Conservation (phyloP, 1,284 basidiomycete species). For the Trametes pubescens region DNA sequence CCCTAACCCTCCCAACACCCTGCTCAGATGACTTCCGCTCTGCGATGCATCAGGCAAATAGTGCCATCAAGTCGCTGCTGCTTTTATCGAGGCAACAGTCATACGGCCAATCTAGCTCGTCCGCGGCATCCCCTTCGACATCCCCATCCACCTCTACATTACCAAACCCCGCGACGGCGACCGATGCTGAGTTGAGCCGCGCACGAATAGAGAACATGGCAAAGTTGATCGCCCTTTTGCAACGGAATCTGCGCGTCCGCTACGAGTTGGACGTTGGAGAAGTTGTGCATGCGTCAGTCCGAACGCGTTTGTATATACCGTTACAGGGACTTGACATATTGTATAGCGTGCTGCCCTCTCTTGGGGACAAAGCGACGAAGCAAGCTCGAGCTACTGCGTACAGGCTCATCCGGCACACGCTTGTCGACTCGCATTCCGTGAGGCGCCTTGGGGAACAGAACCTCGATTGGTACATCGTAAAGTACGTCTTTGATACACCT, state of each 20-base stretch:
- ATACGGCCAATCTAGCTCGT: conserved; percentile 16
- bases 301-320: conserved; percentile 16
- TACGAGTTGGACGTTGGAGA: conserved; percentile 80
- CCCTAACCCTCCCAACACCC: not conserved
- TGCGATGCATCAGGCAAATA: conserved; percentile 66
- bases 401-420: conserved; percentile 82
- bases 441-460: conserved; percentile 64
- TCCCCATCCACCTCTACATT: conserved; percentile 53
- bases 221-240: conserved; percentile 75
- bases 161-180: conserved; percentile 43
- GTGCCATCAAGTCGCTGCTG: conserved; percentile 61
- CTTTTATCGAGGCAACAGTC: conserved; percentile 27
- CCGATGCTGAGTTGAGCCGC: conserved; percentile 59
- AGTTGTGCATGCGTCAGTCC: conserved; percentile 73
- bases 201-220: conserved; percentile 70
- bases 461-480: conserved; percentile 90
- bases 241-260: conserved; percentile 77
- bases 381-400: conserved; percentile 87
- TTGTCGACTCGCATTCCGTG: conserved; percentile 77
- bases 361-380: conserved; percentile 80
- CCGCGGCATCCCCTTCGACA: conserved; percentile 49
- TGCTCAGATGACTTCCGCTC: conserved; percentile 72
- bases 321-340: conserved; percentile 7
- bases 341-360: conserved; percentile 75
- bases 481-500: conserved; percentile 54